Percentiles rank a stretch among this genome's conserved stretches.
Evolutionary conservation across 2,329 filamentous ascomycete species (phyloP).

Genomic region (Apiospora arundinis): DNA sequence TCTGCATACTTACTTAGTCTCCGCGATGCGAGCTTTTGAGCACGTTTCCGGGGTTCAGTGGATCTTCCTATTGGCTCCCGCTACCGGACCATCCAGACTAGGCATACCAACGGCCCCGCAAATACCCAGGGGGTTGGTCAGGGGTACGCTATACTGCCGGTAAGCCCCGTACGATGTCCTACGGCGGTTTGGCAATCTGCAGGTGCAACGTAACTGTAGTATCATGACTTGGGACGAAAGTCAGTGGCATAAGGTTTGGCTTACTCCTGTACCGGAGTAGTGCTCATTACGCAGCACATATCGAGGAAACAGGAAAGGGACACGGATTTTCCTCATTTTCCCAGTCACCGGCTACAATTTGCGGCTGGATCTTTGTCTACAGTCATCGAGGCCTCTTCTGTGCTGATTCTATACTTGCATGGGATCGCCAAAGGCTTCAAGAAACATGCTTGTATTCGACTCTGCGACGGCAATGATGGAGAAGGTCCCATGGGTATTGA

Average conservation of each 20-base stretch:
- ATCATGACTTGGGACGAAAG: neutral
- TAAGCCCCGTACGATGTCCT: neutral
- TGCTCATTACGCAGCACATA: neutral
- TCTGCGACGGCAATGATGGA: neutral
- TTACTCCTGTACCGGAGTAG: neutral
- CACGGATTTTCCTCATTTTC: neutral
- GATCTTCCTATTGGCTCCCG: neutral
- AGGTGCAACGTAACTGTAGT: neutral
- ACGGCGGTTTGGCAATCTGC: neutral
- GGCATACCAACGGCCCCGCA: neutral
- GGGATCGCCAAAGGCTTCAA: too few relatives aligned
- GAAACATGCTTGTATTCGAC: neutral
- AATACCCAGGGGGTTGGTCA: neutral
- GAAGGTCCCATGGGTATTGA: neutral
- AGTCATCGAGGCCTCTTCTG: too few relatives aligned
- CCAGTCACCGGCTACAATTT: neutral
- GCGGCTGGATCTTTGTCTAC: too few relatives aligned
- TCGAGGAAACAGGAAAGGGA: neutral
- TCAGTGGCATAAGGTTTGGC: neutral
- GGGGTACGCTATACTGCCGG: neutral
- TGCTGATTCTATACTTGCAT: neutral
- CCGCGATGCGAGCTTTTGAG: slow-evolving; percentile 19
- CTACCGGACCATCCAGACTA: neutral
- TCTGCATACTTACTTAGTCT: neutral
- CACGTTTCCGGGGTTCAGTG: slow-evolving; percentile 17